phyloP scores from a whole-genome alignment of 371 early-diverging fungal genomes.

The Mucor mucedo region DNA sequence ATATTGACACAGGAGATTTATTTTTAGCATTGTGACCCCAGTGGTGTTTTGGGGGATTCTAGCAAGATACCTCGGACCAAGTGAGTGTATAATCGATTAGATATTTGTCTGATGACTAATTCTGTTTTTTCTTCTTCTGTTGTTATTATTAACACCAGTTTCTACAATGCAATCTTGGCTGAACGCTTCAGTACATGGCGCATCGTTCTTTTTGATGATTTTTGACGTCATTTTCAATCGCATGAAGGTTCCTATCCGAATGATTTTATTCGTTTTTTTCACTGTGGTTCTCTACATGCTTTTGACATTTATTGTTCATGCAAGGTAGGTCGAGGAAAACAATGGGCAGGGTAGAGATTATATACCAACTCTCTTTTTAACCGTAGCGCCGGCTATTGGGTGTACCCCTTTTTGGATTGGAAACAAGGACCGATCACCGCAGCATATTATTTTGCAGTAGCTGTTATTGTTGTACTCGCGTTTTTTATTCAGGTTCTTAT shows the following conservation, averaged over 20 bases:
- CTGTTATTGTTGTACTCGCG: conserved; percentile 37
- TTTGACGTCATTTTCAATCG: conserved; percentile 58
- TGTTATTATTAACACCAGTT: background rate
- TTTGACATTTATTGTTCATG: conserved; percentile 53
- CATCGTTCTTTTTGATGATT: conserved; percentile 56
- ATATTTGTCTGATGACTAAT: background rate
- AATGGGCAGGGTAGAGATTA: no score
- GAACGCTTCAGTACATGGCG: conserved; percentile 57
- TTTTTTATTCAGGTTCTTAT: conserved; percentile 50
- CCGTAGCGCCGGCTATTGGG: conserved; percentile 45
- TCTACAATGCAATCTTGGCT: conserved; percentile 36
- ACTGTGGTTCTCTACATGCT: conserved; percentile 57
- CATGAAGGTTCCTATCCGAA: conserved; percentile 45
- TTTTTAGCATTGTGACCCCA: conserved; percentile 57
- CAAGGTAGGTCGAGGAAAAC: conserved; percentile 28
- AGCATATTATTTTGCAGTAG: conserved; percentile 50
- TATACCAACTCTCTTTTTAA: background rate
- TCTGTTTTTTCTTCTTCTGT: background rate
- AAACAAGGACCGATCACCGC: conserved; percentile 47
- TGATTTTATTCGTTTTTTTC: conserved; percentile 41
- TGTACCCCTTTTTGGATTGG: conserved; percentile 63
- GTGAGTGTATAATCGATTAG: background rate
- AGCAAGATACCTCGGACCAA: background rate
- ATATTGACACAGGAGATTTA: background rate
- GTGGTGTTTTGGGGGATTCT: conserved; percentile 60